These are phyloP conservation scores for Chaetomiaceae sp. DNA, from an alignment of 2,329 filamentous ascomycete genomes.

Conservation along the genomic window DNA sequence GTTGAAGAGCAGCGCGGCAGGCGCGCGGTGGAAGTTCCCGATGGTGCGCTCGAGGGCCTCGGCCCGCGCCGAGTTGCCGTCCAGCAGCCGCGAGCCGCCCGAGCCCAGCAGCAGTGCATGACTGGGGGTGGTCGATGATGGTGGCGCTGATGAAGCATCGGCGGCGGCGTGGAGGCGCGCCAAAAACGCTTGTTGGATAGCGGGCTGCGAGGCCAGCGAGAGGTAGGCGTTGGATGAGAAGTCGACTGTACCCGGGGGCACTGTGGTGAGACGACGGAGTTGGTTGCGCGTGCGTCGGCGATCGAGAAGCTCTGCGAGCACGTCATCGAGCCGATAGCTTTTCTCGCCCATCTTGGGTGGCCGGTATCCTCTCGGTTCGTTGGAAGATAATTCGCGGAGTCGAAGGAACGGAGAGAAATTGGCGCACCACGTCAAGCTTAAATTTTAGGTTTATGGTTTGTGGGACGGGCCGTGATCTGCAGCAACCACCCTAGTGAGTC, in stretches of 20 bases:
- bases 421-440: too few species aligned
- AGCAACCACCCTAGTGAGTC: too few species aligned
- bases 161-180: constrained; percentile 25
- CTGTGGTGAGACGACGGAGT: constrained; percentile 34
- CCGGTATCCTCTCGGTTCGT: too few species aligned
- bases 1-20: constrained; percentile 45
- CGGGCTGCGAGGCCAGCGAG: constrained; percentile 54
- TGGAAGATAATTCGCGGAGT: too few species aligned
- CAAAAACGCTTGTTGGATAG: constrained; percentile 59
- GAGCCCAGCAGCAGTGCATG: constrained; percentile 36
- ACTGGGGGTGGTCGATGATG: neutral
- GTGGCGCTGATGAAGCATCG: constrained; percentile 1
- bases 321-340: neutral
- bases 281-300: constrained; percentile 1
- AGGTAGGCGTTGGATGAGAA: constrained; percentile 78
- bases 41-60: constrained; percentile 42
- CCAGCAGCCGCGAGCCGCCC: constrained; percentile 47
- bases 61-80: constrained; percentile 43
- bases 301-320: constrained; percentile 1
- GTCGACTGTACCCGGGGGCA: constrained; percentile 62
- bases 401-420: too few species aligned
- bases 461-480: too few species aligned
- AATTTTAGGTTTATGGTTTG: too few species aligned
- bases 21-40: constrained; percentile 41
- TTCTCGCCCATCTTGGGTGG: neutral